Percentiles rank a stretch among this genome's conserved stretches.
phyloP scores from a whole-genome alignment of 768 basidiomycete genomes.

The Collybia mongolica region DNA sequence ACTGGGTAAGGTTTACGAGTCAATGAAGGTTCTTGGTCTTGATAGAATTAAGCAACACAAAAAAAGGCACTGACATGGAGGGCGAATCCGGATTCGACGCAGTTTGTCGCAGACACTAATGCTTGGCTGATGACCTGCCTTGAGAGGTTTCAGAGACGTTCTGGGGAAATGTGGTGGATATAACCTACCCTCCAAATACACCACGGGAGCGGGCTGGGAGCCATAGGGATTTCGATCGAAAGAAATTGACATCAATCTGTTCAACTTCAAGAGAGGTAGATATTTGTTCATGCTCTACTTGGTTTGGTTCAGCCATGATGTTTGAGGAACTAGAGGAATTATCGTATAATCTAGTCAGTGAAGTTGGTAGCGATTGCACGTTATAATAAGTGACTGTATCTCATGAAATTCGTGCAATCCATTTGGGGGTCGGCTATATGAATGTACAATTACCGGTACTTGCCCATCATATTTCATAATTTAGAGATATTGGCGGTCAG shows the following conservation, averaged over 20 bases:
- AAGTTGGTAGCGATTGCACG: too few relatives aligned
- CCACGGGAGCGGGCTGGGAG: constrained; percentile 62
- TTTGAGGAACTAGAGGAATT: neutral
- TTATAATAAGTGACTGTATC: neutral
- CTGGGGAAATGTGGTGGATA: too few relatives aligned
- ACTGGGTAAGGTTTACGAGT: constrained; percentile 35
- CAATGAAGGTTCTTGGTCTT: too few relatives aligned
- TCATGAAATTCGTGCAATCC: neutral
- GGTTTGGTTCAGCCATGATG: constrained; percentile 34
- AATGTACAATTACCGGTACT: constrained; percentile 38
- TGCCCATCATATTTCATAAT: too few relatives aligned
- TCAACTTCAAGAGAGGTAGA: constrained; percentile 78
- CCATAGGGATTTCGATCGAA: constrained; percentile 74
- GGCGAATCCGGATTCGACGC: constrained; percentile 61
- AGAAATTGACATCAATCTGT: constrained; percentile 71
- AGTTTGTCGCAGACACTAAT: constrained; percentile 75
- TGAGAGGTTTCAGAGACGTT: neutral
- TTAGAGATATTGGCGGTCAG: too few relatives aligned
- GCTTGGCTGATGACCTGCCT: constrained; percentile 87
- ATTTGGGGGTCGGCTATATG: neutral
- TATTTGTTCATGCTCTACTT: constrained; percentile 66
- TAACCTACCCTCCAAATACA: constrained; percentile 71
- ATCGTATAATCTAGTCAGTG: too few relatives aligned
- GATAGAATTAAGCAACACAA: neutral
- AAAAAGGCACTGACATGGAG: constrained; percentile 59